Evolutionary conservation across 2,329 filamentous ascomycete genomes (phyloP), one percentile per base, ranked within the genome.

Genomic region (Fusarium tanahbumbuense): DNA sequence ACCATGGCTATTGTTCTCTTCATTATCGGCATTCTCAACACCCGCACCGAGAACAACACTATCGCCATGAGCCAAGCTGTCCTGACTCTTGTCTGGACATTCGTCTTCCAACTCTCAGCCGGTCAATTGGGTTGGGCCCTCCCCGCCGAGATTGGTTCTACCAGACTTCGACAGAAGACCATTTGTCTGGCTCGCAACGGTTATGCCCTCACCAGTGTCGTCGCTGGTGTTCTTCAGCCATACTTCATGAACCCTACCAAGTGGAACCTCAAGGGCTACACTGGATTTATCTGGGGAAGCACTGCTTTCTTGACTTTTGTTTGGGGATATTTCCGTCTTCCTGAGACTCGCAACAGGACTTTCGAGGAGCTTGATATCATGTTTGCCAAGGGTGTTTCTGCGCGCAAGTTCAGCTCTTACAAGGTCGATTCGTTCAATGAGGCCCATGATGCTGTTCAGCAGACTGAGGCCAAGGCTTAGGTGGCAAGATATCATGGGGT

Each of bases 281-380:
- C 76, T 15, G 86, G 86, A 1, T 78, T 78, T 30, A 27, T 77
- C 47, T 78, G 75, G 76, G 73, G 70, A 4, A 63, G 61, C n/a
- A 76, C 73, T 4, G 67, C 70, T 13, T 68, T 75, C 15, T 7
- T 71, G 6, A 70, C 76, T 10, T 74, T 77, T 11, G 30, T 75
- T 18, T 79, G 77, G 78, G 76, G 85, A 63, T 84, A 81, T 61
- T 81, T 85, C 72, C 84, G 83, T 22, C 75, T 87, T 10, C 85
- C 85, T 8, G 87, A 88, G 75, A 83, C 85, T 1, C 83, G 83
- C 44, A 83, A 81, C 4, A 80, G 84, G 23, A 85, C 83, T 0
- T 83, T 86, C 47, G 84, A 85, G 68, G 85, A 88, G 75, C 78
- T 88, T 2, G 86, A 88, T 56, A 78, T 84, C 13, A 72, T 89